These are phyloP conservation scores for Aspergillus uvarum DNA, from an alignment of 2,329 filamentous ascomycete species.

Conservation along the genomic window DNA sequence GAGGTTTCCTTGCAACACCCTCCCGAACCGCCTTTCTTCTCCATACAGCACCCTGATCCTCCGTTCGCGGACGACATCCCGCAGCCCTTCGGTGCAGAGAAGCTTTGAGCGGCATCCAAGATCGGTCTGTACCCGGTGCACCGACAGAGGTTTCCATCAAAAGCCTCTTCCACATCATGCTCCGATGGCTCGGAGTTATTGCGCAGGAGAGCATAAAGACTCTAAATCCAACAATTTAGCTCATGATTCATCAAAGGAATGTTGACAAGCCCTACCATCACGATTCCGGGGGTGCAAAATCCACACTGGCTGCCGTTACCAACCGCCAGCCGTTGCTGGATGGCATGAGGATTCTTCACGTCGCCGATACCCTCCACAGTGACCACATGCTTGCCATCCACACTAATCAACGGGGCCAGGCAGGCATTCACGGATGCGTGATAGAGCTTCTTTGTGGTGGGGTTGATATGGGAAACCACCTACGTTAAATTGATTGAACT, in stretches of 20 bases:
- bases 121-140: slow-evolving; percentile 96
- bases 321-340: slow-evolving; percentile 87
- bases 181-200: slow-evolving; percentile 77
- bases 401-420: slow-evolving; percentile 83
- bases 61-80: slow-evolving; percentile 58
- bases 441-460: slow-evolving; percentile 87
- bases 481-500: slow-evolving; percentile 29
- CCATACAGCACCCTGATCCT: slow-evolving; percentile 70
- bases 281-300: slow-evolving; percentile 96
- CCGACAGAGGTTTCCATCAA: slow-evolving; percentile 92
- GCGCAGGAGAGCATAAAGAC: slow-evolving; percentile 84
- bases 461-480: slow-evolving; percentile 88
- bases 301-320: slow-evolving; percentile 91
- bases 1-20: slow-evolving; percentile 68
- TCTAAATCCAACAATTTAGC: slow-evolving; percentile 49
- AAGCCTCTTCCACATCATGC: slow-evolving; percentile 88
- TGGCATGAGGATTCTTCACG: slow-evolving; percentile 79
- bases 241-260: background rate
- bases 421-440: slow-evolving; percentile 97
- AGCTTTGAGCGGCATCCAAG: slow-evolving; percentile 88
- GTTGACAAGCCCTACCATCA: slow-evolving; percentile 63
- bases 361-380: slow-evolving; percentile 95
- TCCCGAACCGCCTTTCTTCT: slow-evolving; percentile 56
- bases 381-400: slow-evolving; percentile 97
- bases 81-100: slow-evolving; percentile 57